Base-by-base conservation (phyloP, 805 yeast genomes). In the Cyberlindnera sargentensis region DNA sequence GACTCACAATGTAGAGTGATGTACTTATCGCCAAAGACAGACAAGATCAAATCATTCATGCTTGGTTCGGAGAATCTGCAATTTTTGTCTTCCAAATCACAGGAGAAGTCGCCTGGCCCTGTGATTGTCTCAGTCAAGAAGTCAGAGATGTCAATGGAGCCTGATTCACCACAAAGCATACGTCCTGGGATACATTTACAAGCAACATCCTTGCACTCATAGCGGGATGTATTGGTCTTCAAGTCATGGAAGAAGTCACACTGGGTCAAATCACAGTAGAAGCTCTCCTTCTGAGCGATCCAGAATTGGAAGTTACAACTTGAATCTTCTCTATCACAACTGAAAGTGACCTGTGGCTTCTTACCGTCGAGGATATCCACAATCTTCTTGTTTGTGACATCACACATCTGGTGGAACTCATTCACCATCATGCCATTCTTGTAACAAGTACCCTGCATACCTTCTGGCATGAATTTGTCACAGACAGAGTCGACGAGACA, bases 1-100 rank as follows among this genome's bases (percentile, higher is more conserved):
- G 95, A 79, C 7, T 68, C 65, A 65, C 99, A 93, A 37, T 75
- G 71, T 43, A 93, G 68, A 2, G 90, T 82, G 57, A 93, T 93
- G 52, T 79, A 75, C 1, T 91, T 86, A 60, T 93, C 99, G n/a
- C 99, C 99, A 66, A 93, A 93, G 3, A 93, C 95, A 6, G 87
- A 80, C 46, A 79, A 72, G 45, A 93, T 93, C 56, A 93, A 72
- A 51, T 86, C 95, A 65, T 93, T 86, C 97, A 93, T 91, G 43
- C 93, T 82, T 37, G 99, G 98, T 60, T 93, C 99, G 3, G 91
- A 82, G 57, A 93, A 93, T 38, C 71, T 71, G 66, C 99, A 93
- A 37, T 70, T 64, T 35, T 71, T 76, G 11, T 73, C 61, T 5
- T 65, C 61, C 24, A 85, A 61, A 60, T 88, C 86, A 66, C 99